Conservation (phyloP, 805 yeast species). For the Zygosaccharomyces pseudorouxii region DNA sequence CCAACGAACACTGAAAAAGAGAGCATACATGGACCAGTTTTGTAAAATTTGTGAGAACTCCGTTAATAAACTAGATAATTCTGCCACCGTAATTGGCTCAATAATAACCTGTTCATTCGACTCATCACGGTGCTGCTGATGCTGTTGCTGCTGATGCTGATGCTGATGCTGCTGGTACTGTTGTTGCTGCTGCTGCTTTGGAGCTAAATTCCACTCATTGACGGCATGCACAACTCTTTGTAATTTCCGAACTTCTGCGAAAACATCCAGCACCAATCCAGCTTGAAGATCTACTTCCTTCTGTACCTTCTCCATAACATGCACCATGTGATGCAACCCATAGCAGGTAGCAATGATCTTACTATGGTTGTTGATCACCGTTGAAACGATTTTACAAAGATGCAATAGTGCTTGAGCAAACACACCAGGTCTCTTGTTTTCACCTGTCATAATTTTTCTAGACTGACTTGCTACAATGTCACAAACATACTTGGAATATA, state of each 20-base stretch:
- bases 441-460: slow-evolving; percentile 53
- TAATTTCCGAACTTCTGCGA: slow-evolving; percentile 66
- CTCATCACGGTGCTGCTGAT: slow-evolving; percentile 61
- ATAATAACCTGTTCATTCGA: slow-evolving; percentile 27
- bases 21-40: slow-evolving; percentile 78
- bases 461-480: slow-evolving; percentile 77
- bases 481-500: slow-evolving; percentile 84
- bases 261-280: slow-evolving; percentile 81
- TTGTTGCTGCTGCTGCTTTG: slow-evolving; percentile 3
- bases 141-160: slow-evolving; percentile 29
- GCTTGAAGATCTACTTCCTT: slow-evolving; percentile 90
- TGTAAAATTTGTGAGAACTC: slow-evolving; percentile 76
- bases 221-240: slow-evolving; percentile 49
- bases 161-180: slow-evolving; percentile 11
- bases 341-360: slow-evolving; percentile 71
- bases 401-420: slow-evolving; percentile 59
- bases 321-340: slow-evolving; percentile 55
- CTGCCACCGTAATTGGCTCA: slow-evolving; percentile 8
- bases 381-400: slow-evolving; percentile 77
- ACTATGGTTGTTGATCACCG: slow-evolving; percentile 81
- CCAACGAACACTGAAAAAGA: slow-evolving; percentile 69
- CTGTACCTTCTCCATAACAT: slow-evolving; percentile 70
- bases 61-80: slow-evolving; percentile 39
- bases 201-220: slow-evolving; percentile 12
- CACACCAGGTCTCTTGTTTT: slow-evolving; percentile 37